Percentiles rank a stretch among this genome's conserved stretches.
phyloP scores from a whole-genome alignment of 2,329 filamentous ascomycete genomes.

The Penicillium verrucosum region DNA sequence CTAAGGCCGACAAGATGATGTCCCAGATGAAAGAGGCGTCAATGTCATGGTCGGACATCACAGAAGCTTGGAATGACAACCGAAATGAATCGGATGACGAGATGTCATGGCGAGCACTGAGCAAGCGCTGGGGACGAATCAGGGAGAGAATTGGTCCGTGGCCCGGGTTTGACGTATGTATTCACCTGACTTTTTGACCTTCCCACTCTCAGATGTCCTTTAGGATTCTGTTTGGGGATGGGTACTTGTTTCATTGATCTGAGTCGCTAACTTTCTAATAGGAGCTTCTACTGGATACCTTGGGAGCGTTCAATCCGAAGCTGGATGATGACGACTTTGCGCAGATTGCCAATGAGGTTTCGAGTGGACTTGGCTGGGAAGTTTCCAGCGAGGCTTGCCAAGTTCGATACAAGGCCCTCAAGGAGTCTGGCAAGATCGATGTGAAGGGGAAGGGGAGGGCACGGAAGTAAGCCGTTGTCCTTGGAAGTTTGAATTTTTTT shows the following conservation, averaged over 20 bases:
- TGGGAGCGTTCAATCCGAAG: not conserved
- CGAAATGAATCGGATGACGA: not conserved
- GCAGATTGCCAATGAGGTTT: not conserved
- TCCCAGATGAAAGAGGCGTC: not conserved
- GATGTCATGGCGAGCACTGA: not conserved
- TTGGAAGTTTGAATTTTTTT: not conserved
- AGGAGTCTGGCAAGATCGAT: not conserved
- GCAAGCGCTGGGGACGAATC: not conserved
- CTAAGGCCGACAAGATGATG: not conserved
- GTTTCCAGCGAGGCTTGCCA: not conserved
- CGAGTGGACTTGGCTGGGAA: not conserved
- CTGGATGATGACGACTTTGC: not conserved
- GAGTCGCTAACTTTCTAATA: not conserved
- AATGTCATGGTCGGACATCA: not conserved
- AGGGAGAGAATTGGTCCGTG: not conserved
- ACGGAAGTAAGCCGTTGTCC: not conserved
- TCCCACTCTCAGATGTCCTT: not conserved
- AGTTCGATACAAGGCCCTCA: not conserved
- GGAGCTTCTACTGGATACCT: not conserved
- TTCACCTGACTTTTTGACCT: not conserved
- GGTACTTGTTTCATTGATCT: not conserved
- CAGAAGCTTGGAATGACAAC: not conserved
- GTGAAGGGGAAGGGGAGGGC: not conserved
- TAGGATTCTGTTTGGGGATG: not conserved
- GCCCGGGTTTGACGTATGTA: constrained; percentile 1